Conservation (phyloP, 768 basidiomycete genomes). For the Pisolithus orientalis region DNA sequence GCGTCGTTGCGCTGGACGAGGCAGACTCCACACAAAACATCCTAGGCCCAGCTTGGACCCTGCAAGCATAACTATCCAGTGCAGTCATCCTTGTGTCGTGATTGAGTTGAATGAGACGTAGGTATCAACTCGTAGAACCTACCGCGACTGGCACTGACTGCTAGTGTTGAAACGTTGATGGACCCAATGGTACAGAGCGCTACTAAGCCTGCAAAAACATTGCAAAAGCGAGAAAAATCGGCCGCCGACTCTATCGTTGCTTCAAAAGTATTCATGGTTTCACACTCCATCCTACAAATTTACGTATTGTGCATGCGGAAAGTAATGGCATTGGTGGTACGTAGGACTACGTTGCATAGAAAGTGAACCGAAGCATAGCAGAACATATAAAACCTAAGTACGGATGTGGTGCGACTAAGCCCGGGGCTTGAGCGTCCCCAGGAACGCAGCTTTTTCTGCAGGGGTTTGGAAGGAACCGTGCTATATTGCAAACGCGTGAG, state of each 20-base stretch:
- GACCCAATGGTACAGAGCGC: too few relatives aligned
- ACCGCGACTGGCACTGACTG: slow-evolving; percentile 40
- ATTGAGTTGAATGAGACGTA: neutral
- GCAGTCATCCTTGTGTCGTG: slow-evolving; percentile 58
- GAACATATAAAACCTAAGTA: slow-evolving; percentile 34
- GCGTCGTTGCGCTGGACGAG: slow-evolving; percentile 9
- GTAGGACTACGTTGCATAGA: slow-evolving; percentile 35
- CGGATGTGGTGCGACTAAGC: slow-evolving; percentile 46
- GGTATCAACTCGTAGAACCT: slow-evolving; percentile 12
- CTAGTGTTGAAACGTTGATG: neutral
- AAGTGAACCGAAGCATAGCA: slow-evolving; percentile 26
- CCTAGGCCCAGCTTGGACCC: slow-evolving; percentile 72
- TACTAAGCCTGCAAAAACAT: slow-evolving; percentile 1
- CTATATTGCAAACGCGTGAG: slow-evolving; percentile 30
- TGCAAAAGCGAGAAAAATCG: neutral
- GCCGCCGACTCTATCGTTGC: too few relatives aligned
- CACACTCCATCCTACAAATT: neutral
- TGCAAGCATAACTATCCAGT: slow-evolving; percentile 70
- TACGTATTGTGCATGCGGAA: slow-evolving; percentile 1
- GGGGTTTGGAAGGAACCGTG: slow-evolving; percentile 96
- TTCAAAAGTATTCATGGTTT: neutral
- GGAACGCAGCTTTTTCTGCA: slow-evolving; percentile 94
- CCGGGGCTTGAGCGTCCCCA: slow-evolving; percentile 84
- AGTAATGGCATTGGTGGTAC: slow-evolving; percentile 23
- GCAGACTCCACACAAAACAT: slow-evolving; percentile 32